A percentile compares a stretch with the other conserved stretches of the same genome.
phyloP scores from a whole-genome alignment of 345 rosid species.

The Xanthoceras sorbifolium region DNA sequence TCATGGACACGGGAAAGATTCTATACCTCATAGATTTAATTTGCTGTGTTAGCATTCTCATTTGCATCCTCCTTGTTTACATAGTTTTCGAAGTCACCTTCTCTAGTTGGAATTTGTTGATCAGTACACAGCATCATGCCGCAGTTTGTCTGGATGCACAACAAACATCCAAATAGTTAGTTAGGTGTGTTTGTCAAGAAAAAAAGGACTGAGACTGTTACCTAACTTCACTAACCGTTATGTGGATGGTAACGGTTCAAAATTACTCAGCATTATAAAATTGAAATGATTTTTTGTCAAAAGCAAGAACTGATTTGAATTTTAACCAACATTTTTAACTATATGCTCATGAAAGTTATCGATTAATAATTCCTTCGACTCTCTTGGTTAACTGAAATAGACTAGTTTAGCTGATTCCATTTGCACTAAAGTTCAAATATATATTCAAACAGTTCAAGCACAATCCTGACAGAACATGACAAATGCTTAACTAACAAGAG shows the following conservation, averaged over 20 bases:
- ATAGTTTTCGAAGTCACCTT: neutral
- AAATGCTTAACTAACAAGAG: neutral
- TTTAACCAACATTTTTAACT: neutral
- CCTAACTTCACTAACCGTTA: neutral
- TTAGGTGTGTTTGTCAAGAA: too few relatives aligned
- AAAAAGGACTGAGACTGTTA: neutral
- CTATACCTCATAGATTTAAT: too few relatives aligned
- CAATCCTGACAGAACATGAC: neutral
- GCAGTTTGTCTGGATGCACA: neutral
- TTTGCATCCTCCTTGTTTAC: too few relatives aligned
- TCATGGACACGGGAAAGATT: too few relatives aligned
- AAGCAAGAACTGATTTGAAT: neutral
- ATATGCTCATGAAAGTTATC: neutral
- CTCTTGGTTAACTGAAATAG: neutral
- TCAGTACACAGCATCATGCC: too few relatives aligned
- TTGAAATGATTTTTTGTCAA: constrained; percentile 1
- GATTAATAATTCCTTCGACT: neutral
- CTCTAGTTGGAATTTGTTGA: neutral
- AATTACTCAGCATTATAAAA: neutral
- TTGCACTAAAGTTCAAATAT: neutral
- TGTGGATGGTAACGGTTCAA: neutral
- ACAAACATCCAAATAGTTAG: neutral
- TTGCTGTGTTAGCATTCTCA: too few relatives aligned
- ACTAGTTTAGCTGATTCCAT: neutral
- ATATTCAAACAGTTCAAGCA: too few relatives aligned